Conservation (phyloP, 768 basidiomycete species). For the Kwoniella heveanensis region DNA sequence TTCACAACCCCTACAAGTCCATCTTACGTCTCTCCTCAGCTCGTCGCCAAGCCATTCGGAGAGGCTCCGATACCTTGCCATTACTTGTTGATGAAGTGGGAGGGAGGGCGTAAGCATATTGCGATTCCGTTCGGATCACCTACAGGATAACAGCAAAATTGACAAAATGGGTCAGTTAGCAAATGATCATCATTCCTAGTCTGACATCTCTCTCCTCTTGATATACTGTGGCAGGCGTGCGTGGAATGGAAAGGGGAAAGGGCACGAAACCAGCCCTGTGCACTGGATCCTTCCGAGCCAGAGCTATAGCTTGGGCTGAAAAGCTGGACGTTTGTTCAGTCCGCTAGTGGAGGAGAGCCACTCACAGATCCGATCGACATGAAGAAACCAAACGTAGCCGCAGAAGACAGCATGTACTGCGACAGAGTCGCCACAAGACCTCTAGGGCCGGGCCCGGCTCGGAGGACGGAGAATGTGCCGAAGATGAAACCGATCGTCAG, state of each 20-base stretch:
- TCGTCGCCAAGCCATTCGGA: constrained; percentile 23
- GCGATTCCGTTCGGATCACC: constrained; percentile 84
- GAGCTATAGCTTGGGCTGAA: background rate
- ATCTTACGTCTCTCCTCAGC: constrained; percentile 15
- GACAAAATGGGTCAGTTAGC: too few species aligned
- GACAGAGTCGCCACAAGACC: constrained; percentile 88
- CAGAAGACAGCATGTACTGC: constrained; percentile 97
- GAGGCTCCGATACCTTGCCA: constrained; percentile 5
- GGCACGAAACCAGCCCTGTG: too few species aligned
- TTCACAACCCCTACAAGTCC: background rate
- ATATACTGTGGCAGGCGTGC: too few species aligned
- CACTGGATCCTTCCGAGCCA: background rate
- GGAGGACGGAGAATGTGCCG: constrained; percentile 88
- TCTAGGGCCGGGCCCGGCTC: constrained; percentile 86
- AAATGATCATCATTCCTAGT: too few species aligned
- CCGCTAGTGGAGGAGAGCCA: too few species aligned
- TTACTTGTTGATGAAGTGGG: constrained; percentile 22
- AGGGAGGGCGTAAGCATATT: constrained; percentile 41
- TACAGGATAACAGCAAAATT: constrained; percentile 55
- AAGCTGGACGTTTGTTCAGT: too few species aligned
- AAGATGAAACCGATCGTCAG: constrained; percentile 97
- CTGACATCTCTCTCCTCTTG: too few species aligned
- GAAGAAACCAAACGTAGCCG: constrained; percentile 97
- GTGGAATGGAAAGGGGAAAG: background rate
- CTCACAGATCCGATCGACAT: constrained; percentile 87